phyloP scores from a whole-genome alignment of 306 rosid genomes.

The Quercus robur region DNA sequence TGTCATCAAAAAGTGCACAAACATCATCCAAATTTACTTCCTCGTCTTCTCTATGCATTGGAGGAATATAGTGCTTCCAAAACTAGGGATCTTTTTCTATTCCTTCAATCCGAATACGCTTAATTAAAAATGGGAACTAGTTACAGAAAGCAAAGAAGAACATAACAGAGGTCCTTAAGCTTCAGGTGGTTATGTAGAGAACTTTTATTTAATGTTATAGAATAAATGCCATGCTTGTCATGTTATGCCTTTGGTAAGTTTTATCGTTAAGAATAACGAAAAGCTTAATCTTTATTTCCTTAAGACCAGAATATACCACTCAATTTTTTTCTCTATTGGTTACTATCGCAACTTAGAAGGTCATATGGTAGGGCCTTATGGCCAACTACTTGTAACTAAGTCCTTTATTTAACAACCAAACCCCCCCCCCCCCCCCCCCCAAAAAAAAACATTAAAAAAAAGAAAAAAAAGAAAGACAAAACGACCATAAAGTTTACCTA shows the following conservation, averaged over 20 bases:
- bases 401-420: neutral
- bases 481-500: neutral
- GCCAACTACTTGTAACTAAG: neutral
- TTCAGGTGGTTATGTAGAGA: neutral
- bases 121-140: constrained; percentile 24
- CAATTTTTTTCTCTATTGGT: neutral
- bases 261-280: neutral
- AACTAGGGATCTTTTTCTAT: constrained; percentile 82
- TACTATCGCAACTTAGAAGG: neutral
- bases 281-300: too few relatives aligned
- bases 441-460: too few relatives aligned
- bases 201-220: neutral
- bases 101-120: constrained; percentile 62
- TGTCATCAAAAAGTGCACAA: constrained; percentile 76
- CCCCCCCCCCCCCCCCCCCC: too few relatives aligned
- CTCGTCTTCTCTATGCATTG: constrained; percentile 41
- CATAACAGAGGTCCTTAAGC: neutral
- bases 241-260: neutral
- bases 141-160: neutral
- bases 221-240: neutral
- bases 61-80: constrained; percentile 47
- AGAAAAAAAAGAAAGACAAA: neutral
- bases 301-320: neutral
- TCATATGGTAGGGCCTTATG: neutral
- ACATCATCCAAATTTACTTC: constrained; percentile 85